These are phyloP conservation scores for Corymbia calophylla DNA, from an alignment of 441 rosid species.

Conservation along the genomic window DNA sequence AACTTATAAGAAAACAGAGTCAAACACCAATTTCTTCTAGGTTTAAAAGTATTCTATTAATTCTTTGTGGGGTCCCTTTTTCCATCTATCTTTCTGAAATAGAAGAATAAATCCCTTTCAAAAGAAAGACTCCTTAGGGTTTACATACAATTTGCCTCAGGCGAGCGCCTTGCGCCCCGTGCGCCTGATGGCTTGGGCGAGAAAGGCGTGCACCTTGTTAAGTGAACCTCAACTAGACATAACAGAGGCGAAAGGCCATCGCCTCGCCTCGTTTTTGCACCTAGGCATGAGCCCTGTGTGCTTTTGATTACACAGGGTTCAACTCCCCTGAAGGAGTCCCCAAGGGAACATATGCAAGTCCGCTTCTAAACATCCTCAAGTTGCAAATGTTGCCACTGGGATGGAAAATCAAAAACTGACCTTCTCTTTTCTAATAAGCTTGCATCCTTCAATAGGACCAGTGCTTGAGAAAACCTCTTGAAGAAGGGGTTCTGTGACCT, in stretches of 20 bases:
- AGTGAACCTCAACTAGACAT: background rate
- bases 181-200: background rate
- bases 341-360: background rate
- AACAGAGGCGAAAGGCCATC: background rate
- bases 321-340: background rate
- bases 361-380: background rate
- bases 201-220: background rate
- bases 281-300: background rate
- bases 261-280: background rate
- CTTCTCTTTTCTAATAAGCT: conserved; percentile 60
- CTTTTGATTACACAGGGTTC: background rate
- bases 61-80: background rate
- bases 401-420: conserved; percentile 9
- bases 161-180: background rate
- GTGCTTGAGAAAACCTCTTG: conserved; percentile 52
- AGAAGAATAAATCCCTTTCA: background rate
- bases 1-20: background rate
- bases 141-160: background rate
- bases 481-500: conserved; percentile 54
- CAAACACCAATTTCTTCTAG: background rate
- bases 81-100: background rate
- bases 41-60: background rate
- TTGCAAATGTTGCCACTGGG: background rate
- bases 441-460: conserved; percentile 60
- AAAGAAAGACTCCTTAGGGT: background rate